Conservation (phyloP, 169 alveolate species). For the Eimeria maxima region DNA sequence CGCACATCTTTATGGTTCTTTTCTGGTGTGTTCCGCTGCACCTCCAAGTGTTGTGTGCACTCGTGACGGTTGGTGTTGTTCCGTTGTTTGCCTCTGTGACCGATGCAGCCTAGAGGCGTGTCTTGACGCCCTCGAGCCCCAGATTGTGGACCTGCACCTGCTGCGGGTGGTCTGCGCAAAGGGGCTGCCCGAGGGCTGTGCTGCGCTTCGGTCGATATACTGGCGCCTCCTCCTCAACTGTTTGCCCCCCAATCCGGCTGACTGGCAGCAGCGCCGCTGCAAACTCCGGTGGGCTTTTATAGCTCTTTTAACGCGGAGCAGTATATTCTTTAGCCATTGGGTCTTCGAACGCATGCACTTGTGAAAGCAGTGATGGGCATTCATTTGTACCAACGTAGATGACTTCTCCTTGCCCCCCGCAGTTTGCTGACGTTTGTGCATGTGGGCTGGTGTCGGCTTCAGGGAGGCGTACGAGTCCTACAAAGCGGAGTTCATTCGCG, state of each 20-base stretch:
- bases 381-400: not conserved
- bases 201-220: conserved; percentile 81
- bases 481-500: conserved; percentile 79
- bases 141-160: conserved; percentile 41
- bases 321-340: not conserved
- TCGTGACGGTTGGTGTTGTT: not conserved
- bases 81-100: not conserved
- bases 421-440: not conserved
- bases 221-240: conserved; percentile 78
- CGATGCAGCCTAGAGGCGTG: conserved; percentile 77
- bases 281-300: conserved; percentile 18
- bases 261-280: conserved; percentile 74
- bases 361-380: not conserved
- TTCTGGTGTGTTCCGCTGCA: not conserved
- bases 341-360: not conserved
- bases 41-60: not conserved
- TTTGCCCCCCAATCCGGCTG: conserved; percentile 66
- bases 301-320: not conserved
- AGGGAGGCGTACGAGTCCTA: conserved; percentile 76
- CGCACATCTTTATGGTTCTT: not conserved
- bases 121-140: conserved; percentile 51
- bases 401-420: not conserved
- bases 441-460: conserved; percentile 2
- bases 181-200: conserved; percentile 82
- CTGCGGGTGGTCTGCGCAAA: conserved; percentile 57